A percentile compares a stretch with the other conserved stretches of the same genome.
phyloP scores from a whole-genome alignment of 192 early-diverging fungal species.

The Rhizoclosmatium sp. region DNA sequence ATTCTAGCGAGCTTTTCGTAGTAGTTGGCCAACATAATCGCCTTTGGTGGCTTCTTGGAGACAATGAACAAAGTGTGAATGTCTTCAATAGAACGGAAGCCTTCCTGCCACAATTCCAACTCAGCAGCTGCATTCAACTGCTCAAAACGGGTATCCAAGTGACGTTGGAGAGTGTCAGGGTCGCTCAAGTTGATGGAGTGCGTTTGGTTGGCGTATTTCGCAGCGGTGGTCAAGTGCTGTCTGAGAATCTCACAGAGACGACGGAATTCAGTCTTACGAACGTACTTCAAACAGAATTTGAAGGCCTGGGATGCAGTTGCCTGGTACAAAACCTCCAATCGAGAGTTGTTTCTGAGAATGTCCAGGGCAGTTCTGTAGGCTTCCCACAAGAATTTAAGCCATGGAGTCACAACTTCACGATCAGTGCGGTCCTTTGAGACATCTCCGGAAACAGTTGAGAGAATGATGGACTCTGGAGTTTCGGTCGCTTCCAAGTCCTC shows the following conservation, averaged over 20 bases:
- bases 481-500: conserved; percentile 97
- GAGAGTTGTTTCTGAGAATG: conserved; percentile 94
- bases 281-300: conserved; percentile 93
- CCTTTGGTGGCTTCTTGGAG: conserved; percentile 92
- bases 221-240: conserved; percentile 86
- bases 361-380: conserved; percentile 98
- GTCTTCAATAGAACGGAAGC: conserved; percentile 96
- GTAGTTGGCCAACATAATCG: conserved; percentile 96
- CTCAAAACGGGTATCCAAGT: conserved; percentile 94
- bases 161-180: conserved; percentile 95
- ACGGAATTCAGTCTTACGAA: conserved; percentile 98
- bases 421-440: conserved; percentile 96
- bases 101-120: conserved; percentile 99
- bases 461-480: conserved; percentile 95
- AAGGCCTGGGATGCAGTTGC: conserved; percentile 89
- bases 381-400: conserved; percentile 99
- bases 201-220: conserved; percentile 91
- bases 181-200: conserved; percentile 95
- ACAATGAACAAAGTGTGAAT: conserved; percentile 86
- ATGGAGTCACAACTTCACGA: conserved; percentile 97
- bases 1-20: conserved; percentile 98
- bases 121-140: conserved; percentile 96
- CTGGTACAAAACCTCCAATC: conserved; percentile 95
- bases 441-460: conserved; percentile 93
- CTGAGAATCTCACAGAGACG: conserved; percentile 97